Base-by-base conservation (phyloP, 495 filamentous ascomycete species). In the Corynascus novoguineensis region DNA sequence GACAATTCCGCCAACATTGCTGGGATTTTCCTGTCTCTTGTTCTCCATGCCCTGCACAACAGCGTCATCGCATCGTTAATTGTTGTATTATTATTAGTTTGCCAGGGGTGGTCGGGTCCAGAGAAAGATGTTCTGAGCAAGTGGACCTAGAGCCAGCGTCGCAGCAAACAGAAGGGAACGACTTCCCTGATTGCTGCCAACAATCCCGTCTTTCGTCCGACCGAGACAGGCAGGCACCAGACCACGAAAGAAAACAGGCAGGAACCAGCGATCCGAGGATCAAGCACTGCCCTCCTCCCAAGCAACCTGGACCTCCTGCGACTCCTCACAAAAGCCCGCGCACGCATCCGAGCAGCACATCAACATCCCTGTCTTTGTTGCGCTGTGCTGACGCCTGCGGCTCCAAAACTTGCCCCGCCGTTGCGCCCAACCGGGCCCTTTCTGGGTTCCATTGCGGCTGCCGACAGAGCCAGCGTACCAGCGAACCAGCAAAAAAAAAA, bases 141-240 rank as follows among this genome's bases (percentile, higher is more conserved):
- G 22, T 42, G 51, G 57, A 54, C 35, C 50, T 44, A 31, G 2
- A 53, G 12, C 50, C 34, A 47, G 44, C 56, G 59, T 45, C 63
- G 61, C 41, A 35, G 47, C 61, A 60, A n/a, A 37, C 32, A n/a
- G 47, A 32, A 50, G 25, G 27, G 28, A 35, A 29, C n/a, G n/a
- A 24, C 50, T 61, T 64, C 59, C 58, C 49, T 62, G 59, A 51
- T 59, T 54, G 44, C 34, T 32, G 50, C 58, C 58, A 57, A 31
- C 35, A 35, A 15, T 48, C 64, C 17, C 17, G 8, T 17, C 37
- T 41, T 17, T 17, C 37, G 37, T n/a, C 22, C 63, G 60, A 61
- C 61, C 61, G 49, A 58, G 40, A 41, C 63, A 57, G 60, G 21
- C 41, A 45, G 41, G 19, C 4, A 6, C 19, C 8, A 2, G 19